phyloP scores from a whole-genome alignment of 345 rosid genomes.

The Hibiscus trionum region DNA sequence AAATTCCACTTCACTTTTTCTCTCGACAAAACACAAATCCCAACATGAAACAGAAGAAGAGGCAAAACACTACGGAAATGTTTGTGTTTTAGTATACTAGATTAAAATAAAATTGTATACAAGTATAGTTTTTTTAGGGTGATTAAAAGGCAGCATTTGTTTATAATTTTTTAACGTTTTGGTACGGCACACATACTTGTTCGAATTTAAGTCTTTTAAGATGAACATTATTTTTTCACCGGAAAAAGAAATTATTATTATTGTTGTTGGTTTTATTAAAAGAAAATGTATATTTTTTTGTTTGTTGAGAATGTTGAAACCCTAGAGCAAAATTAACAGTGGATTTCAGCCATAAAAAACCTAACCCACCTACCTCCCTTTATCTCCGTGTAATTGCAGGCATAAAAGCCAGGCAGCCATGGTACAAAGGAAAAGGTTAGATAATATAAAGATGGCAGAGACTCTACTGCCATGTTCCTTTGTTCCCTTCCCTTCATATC shows the following conservation, averaged over 20 bases:
- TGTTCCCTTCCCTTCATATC: slow-evolving; percentile 7
- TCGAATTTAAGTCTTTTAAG: no score
- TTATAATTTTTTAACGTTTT: no score
- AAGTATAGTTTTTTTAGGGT: no score
- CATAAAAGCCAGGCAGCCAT: slow-evolving; percentile 9
- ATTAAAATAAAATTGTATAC: no score
- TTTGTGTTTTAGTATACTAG: no score
- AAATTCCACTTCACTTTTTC: background rate
- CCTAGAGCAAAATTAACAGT: background rate
- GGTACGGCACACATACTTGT: no score
- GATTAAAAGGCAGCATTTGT: no score
- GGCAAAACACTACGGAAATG: background rate
- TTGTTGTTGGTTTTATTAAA: no score
- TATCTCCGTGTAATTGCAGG: background rate
- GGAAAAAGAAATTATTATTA: no score
- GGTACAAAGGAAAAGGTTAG: slow-evolving; percentile 12
- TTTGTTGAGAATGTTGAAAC: background rate
- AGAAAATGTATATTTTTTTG: no score
- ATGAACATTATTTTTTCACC: no score
- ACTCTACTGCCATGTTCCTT: slow-evolving; percentile 7
- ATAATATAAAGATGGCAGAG: slow-evolving; percentile 4
- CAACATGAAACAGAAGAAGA: slow-evolving; percentile 8
- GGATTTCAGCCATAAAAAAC: slow-evolving; percentile 3
- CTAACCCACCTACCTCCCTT: slow-evolving; percentile 2
- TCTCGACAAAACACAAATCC: slow-evolving; percentile 28